Evolutionary conservation across 441 rosid genomes (phyloP).

Genomic region (Raphanus hybrid): DNA sequence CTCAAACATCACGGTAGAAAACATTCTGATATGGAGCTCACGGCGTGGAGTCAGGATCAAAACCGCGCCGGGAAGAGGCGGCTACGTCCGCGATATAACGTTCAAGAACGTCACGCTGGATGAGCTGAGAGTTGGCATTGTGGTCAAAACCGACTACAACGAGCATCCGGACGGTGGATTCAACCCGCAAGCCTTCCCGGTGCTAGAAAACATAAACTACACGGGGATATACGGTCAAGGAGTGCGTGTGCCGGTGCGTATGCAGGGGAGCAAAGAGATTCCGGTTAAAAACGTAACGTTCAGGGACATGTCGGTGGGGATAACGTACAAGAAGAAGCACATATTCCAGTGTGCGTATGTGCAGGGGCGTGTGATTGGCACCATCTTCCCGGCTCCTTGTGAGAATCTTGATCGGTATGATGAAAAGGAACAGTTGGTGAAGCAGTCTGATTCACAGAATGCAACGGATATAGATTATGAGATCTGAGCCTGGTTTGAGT

Average conservation of each 20-base stretch:
- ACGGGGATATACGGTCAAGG: constrained; percentile 81
- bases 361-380: constrained; percentile 85
- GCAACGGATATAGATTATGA: constrained; percentile 84
- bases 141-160: constrained; percentile 93
- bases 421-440: constrained; percentile 67
- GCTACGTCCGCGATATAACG: constrained; percentile 66
- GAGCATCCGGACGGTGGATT: constrained; percentile 89
- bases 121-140: constrained; percentile 85
- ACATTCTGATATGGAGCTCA: constrained; percentile 85
- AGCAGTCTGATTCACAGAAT: constrained; percentile 65
- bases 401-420: constrained; percentile 88
- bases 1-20: constrained; percentile 76
- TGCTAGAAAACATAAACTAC: constrained; percentile 71
- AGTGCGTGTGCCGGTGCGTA: constrained; percentile 92
- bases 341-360: constrained; percentile 89
- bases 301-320: constrained; percentile 82
- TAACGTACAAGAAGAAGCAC: constrained; percentile 91
- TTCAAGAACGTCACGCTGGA: constrained; percentile 83
- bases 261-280: constrained; percentile 85
- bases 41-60: constrained; percentile 92
- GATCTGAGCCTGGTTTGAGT: constrained; percentile 29
- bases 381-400: constrained; percentile 88
- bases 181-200: constrained; percentile 78
- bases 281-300: constrained; percentile 81
- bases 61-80: constrained; percentile 96